phyloP scores from a whole-genome alignment of 345 rosid species.

The Clarkia xantiana region DNA sequence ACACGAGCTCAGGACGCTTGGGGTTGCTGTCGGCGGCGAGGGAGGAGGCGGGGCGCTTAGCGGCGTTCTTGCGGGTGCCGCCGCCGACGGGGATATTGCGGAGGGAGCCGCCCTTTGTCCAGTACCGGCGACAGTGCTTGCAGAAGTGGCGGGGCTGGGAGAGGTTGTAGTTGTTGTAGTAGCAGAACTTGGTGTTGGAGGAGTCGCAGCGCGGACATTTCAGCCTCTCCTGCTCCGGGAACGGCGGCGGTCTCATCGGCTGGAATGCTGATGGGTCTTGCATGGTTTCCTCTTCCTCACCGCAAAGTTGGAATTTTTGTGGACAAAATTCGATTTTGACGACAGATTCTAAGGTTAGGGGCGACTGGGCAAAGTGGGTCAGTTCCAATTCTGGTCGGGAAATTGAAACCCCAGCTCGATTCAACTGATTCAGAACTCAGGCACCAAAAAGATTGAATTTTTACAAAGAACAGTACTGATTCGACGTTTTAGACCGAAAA shows the following conservation, averaged over 20 bases:
- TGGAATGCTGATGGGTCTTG: slow-evolving; percentile 18
- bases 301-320: no score
- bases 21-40: not conserved
- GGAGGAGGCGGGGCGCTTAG: slow-evolving; percentile 26
- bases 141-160: slow-evolving; percentile 34
- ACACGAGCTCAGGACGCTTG: not conserved
- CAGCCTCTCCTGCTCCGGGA: slow-evolving; percentile 73
- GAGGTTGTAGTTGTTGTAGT: slow-evolving; percentile 87
- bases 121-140: slow-evolving; percentile 80
- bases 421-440: no score
- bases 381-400: not conserved
- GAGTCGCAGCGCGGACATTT: slow-evolving; percentile 16
- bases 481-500: no score
- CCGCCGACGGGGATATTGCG: slow-evolving; percentile 94
- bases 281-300: slow-evolving; percentile 4
- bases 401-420: not conserved
- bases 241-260: slow-evolving; percentile 31
- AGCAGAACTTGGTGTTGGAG: slow-evolving; percentile 81
- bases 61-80: slow-evolving; percentile 46
- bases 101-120: slow-evolving; percentile 92
- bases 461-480: no score
- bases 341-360: not conserved
- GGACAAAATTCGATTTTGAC: not conserved
- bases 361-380: not conserved
- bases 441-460: no score